Conservation (phyloP, 2,329 filamentous ascomycete genomes). For the Colletotrichum zoysiae region DNA sequence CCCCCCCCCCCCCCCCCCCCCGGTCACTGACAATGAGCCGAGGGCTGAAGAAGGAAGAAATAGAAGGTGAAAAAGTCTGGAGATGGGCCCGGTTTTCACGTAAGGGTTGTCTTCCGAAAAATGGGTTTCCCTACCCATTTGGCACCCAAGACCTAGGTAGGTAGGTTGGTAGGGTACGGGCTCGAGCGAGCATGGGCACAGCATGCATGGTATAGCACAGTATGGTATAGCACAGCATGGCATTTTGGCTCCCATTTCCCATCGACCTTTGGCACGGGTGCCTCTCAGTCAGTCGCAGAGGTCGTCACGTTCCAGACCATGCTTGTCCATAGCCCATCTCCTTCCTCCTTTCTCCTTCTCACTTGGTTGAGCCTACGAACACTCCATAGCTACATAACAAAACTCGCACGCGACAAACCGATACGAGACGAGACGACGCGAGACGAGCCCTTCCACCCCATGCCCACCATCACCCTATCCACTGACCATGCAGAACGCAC, state of each 20-base stretch:
- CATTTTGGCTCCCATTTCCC: slow-evolving; percentile 18
- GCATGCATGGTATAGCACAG: slow-evolving; percentile 15
- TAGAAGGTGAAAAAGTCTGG: slow-evolving; percentile 30
- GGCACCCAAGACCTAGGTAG: slow-evolving; percentile 22
- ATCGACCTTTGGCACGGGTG: slow-evolving; percentile 3
- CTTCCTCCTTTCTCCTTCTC: background rate
- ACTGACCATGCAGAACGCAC: slow-evolving; percentile 14
- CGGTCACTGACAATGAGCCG: slow-evolving; percentile 14
- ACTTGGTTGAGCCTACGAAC: slow-evolving; percentile 1
- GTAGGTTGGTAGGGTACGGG: too few species aligned
- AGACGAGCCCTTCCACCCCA: slow-evolving; percentile 6
- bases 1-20: slow-evolving; percentile 2
- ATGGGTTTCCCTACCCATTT: slow-evolving; percentile 26
- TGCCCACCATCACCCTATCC: slow-evolving; percentile 1
- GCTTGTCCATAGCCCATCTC: background rate
- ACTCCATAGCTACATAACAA: slow-evolving; percentile 3
- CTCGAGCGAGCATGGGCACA: slow-evolving; percentile 18
- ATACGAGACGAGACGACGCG: slow-evolving; percentile 25
- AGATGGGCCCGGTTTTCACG: slow-evolving; percentile 26
- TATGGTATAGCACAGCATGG: slow-evolving; percentile 7
- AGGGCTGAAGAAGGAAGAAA: slow-evolving; percentile 13
- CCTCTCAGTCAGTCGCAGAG: background rate
- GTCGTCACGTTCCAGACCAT: background rate
- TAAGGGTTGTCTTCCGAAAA: slow-evolving; percentile 14
- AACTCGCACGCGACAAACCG: slow-evolving; percentile 24